These are phyloP conservation scores for Debaryomyces singareniensis DNA, from an alignment of 1,139 yeast species.

Conservation along the genomic window DNA sequence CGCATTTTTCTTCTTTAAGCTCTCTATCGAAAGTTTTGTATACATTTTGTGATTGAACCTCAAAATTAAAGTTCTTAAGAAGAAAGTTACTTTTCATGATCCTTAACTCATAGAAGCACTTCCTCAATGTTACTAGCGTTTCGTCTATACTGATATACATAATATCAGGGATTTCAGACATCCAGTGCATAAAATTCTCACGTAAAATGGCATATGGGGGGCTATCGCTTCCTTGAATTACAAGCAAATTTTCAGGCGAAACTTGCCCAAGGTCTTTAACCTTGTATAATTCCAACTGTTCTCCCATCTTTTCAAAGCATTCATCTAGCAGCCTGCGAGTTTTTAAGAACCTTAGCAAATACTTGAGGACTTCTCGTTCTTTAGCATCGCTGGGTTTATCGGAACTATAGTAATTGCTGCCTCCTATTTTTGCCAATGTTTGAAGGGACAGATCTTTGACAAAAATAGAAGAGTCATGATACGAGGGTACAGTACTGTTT, in stretches of 20 bases:
- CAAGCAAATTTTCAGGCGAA: no score
- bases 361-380: slow-evolving; percentile 5
- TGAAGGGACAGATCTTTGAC: slow-evolving; percentile 1
- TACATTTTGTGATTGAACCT: neutral
- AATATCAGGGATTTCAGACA: slow-evolving; percentile 6
- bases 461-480: no score
- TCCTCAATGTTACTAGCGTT: slow-evolving; percentile 4
- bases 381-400: slow-evolving; percentile 2
- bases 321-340: slow-evolving; percentile 3
- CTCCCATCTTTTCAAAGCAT: slow-evolving; percentile 4
- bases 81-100: slow-evolving; percentile 6
- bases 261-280: no score
- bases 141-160: slow-evolving; percentile 6
- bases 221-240: no score
- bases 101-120: slow-evolving; percentile 5
- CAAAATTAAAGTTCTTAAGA: neutral
- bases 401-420: slow-evolving; percentile 4
- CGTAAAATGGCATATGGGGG: slow-evolving; percentile 3
- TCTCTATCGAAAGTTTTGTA: no score
- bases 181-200: slow-evolving; percentile 7
- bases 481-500: no score
- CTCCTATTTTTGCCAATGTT: slow-evolving; percentile 4
- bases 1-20: neutral
- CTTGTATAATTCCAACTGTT: neutral
- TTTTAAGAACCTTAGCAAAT: slow-evolving; percentile 5